Evolutionary conservation across 257 asterid species (phyloP), one percentile per base, ranked within the genome.

Genomic region (Striga asiatica): DNA sequence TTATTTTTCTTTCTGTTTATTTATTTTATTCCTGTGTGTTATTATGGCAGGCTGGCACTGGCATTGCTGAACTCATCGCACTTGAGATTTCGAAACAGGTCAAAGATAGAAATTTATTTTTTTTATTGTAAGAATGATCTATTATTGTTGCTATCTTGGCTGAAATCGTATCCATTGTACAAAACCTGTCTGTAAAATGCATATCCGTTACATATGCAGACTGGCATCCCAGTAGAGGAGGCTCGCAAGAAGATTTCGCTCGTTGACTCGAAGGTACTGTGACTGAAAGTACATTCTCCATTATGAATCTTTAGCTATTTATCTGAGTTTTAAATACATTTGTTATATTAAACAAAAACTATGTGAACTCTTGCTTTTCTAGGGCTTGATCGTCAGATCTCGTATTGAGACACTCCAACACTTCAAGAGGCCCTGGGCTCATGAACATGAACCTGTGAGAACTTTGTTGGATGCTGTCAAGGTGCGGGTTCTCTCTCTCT

Each of bases 71-170:
- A 67, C 93, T 91, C 70, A 91, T 91, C 65, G 98, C 98, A 60
- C 98, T 80, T 61, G 97, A 91, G 75, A 87, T 91, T 53, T 84
- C 98, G 10, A 91, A 91, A 70, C 95, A 91, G 95, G 98, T 91
- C 14, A 46, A 55, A 60, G 49, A 43, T 13, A 6, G 29, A 43
- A 43, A 18, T 14, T n/a, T 18, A 5, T 57, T 66, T 25, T 20
- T 50, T 56, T 19, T 27, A 16, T 32, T 18, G 39, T 54, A 13
- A 14, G 13, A 28, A 17, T 6, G 24, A 12, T 19, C 55, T 38
- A 3, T 38, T 58, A 4, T 37, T 34, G 8, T 62, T 46, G 22
- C 38, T 35, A 48, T 53, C 23, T 65, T 32, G 7, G 18, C 18
- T 43, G 42, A 56, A 29, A 43, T 17, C 35, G 16, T 45, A 51